Conservation (phyloP, 768 basidiomycete species). For the Candolleomyces eurysporus region DNA sequence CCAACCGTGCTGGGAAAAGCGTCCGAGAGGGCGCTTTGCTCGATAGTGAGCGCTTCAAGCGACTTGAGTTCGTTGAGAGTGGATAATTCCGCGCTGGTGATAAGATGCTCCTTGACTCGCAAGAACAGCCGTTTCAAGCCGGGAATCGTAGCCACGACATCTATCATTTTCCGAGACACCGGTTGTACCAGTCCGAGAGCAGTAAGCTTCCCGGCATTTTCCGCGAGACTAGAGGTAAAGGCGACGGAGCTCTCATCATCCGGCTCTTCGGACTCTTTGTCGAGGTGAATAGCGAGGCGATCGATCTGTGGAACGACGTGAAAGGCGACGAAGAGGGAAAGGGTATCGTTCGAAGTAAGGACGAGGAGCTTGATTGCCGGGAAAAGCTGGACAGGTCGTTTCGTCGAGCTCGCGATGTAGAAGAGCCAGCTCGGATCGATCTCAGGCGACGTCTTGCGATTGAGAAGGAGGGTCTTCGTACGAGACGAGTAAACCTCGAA, state of each 20-base stretch:
- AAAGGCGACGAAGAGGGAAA: background rate
- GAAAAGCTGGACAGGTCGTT: background rate
- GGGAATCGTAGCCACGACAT: background rate
- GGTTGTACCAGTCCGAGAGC: background rate
- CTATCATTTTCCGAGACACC: background rate
- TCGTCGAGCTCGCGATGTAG: background rate
- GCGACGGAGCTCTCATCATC: background rate
- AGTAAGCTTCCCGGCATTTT: background rate
- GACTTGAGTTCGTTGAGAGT: background rate
- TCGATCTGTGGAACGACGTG: background rate
- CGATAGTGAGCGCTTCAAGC: background rate
- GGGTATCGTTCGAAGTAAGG: background rate
- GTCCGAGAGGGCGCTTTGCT: background rate
- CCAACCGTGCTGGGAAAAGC: background rate
- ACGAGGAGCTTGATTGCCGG: background rate
- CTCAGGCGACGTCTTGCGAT: background rate
- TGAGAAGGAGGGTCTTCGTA: background rate
- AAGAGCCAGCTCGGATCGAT: background rate
- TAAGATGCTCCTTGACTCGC: background rate
- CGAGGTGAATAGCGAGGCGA: background rate
- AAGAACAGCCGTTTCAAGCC: background rate
- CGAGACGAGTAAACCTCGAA: background rate
- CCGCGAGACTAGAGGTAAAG: background rate
- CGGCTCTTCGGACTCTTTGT: background rate
- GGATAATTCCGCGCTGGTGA: background rate